phyloP scores from a whole-genome alignment of 1,139 yeast species.

The Blastobotrys arbuscula region DNA sequence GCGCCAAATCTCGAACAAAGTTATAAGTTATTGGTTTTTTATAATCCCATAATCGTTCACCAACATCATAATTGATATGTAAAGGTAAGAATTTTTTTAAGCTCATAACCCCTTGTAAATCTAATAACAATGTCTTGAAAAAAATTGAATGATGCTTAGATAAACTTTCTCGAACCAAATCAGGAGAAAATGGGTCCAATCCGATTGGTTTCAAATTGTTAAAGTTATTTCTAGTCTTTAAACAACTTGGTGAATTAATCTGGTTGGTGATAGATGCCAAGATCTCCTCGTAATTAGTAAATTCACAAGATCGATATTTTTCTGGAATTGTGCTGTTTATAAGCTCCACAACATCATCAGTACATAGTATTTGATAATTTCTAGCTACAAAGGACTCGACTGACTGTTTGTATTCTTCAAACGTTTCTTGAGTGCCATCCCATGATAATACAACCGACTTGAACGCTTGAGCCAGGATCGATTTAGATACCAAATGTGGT shows the following conservation, averaged over 20 bases:
- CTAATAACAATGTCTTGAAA: slow-evolving; percentile 1
- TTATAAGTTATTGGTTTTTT: slow-evolving; percentile 6
- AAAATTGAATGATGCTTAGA: slow-evolving; percentile 4
- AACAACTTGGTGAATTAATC: neutral
- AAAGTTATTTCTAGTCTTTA: neutral
- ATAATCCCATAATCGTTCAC: slow-evolving; percentile 7
- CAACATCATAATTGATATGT: neutral
- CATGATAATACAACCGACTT: neutral
- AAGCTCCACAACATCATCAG: neutral
- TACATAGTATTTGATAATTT: neutral
- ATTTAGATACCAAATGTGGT: neutral
- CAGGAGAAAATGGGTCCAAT: neutral
- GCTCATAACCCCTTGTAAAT: neutral
- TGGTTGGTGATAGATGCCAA: neutral
- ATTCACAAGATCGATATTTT: neutral
- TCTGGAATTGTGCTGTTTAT: neutral
- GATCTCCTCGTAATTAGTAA: neutral
- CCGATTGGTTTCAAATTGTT: slow-evolving; percentile 1
- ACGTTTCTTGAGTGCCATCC: slow-evolving; percentile 4
- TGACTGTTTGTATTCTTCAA: slow-evolving; percentile 1
- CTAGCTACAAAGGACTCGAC: slow-evolving; percentile 2
- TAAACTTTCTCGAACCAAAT: neutral
- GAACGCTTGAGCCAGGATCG: neutral
- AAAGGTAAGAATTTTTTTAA: slow-evolving; percentile 2
- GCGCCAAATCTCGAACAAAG: slow-evolving; percentile 9